Evolutionary conservation across 768 basidiomycete species (phyloP).

Genomic region (Phaeotremella skinneri): DNA sequence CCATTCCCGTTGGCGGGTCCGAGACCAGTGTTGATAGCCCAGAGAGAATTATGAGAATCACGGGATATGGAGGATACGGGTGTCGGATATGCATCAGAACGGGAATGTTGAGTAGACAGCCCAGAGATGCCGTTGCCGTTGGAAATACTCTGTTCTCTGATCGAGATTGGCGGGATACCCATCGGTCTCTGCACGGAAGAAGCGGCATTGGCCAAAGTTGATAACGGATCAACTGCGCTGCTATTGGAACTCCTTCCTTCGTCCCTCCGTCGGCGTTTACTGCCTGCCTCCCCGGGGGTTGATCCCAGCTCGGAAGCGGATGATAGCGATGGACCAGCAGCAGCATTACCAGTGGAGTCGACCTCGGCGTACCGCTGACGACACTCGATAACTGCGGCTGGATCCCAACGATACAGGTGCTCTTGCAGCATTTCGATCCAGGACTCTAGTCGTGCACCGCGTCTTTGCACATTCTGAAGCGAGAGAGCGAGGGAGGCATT

Average conservation of each 20-base stretch:
- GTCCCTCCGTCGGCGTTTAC: not conserved
- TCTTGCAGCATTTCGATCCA: conserved; percentile 17
- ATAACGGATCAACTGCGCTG: conserved; percentile 11
- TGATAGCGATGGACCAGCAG: not conserved
- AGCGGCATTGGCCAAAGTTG: conserved; percentile 18
- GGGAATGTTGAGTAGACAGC: not conserved
- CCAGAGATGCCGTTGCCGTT: not conserved
- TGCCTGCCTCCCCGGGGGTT: not conserved
- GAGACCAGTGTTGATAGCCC: not conserved
- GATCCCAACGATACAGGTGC: not conserved
- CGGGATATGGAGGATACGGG: not conserved
- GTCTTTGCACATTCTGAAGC: conserved; percentile 12
- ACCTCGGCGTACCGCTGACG: not conserved
- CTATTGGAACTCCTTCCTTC: not conserved
- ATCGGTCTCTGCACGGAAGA: conserved; percentile 12
- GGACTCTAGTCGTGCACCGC: conserved; percentile 18
- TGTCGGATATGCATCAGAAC: not conserved
- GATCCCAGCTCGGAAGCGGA: too few species aligned
- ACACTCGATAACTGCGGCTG: not conserved
- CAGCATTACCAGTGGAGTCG: not conserved
- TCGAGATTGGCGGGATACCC: not conserved
- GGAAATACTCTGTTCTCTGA: not conserved
- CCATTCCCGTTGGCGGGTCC: not conserved
- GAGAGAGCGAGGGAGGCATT: conserved; percentile 13
- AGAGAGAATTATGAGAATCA: not conserved